Conservation (phyloP, 768 basidiomycete genomes). For the Lenzites betulinus region DNA sequence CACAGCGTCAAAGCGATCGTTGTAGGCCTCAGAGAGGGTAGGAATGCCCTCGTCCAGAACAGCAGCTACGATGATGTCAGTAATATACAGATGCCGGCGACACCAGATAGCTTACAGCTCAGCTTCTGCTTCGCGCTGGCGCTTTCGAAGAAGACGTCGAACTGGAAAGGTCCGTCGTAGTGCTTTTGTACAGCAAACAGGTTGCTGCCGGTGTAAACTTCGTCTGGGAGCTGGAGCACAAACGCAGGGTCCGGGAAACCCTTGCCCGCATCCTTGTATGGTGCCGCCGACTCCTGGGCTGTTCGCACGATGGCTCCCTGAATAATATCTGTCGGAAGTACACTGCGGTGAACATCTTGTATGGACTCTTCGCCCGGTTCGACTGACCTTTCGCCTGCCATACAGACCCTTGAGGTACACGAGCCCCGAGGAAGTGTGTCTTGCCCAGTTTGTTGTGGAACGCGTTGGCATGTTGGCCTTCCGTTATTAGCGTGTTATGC, state of each 20-base stretch:
- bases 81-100: neutral
- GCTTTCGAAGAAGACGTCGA: slow-evolving; percentile 89
- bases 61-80: slow-evolving; percentile 46
- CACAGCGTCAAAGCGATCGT: slow-evolving; percentile 61
- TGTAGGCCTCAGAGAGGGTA: slow-evolving; percentile 61
- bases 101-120: slow-evolving; percentile 48
- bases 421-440: slow-evolving; percentile 69
- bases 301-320: slow-evolving; percentile 45
- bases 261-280: slow-evolving; percentile 51
- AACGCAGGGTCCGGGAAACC: slow-evolving; percentile 80
- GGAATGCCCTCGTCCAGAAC: slow-evolving; percentile 71
- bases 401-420: slow-evolving; percentile 60
- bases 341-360: no score
- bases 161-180: slow-evolving; percentile 83
- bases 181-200: slow-evolving; percentile 86
- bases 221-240: slow-evolving; percentile 74
- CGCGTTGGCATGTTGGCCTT: slow-evolving; percentile 55
- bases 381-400: slow-evolving; percentile 82
- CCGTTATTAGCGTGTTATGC: slow-evolving; percentile 52
- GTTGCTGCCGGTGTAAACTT: slow-evolving; percentile 70
- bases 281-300: slow-evolving; percentile 54
- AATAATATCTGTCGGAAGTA: neutral
- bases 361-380: neutral
- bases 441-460: slow-evolving; percentile 68
- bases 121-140: slow-evolving; percentile 65